phyloP scores from a whole-genome alignment of 192 early-diverging fungal genomes.

The Umbelopsis vinacea region DNA sequence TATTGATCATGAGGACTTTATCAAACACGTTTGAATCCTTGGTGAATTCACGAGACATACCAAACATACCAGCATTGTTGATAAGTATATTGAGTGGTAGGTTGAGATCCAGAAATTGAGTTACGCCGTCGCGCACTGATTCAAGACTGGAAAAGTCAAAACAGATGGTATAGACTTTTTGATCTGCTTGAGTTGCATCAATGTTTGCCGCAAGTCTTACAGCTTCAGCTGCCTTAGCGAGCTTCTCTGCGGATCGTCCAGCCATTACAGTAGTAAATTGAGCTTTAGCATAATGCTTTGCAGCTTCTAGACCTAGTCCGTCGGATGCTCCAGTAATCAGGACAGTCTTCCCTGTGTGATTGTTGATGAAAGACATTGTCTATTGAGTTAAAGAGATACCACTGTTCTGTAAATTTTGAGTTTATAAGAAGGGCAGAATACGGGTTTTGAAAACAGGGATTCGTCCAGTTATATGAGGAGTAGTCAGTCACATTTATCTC shows the following conservation, averaged over 20 bases:
- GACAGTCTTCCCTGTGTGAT: not conserved
- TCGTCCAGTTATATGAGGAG: too few relatives aligned
- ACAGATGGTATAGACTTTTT: not conserved
- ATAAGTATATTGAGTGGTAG: constrained; percentile 21
- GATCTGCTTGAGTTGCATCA: not conserved
- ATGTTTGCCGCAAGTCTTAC: not conserved
- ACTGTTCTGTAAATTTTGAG: too few relatives aligned
- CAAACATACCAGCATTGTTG: constrained; percentile 15
- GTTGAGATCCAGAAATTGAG: constrained; percentile 11
- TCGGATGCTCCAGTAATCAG: constrained; percentile 26
- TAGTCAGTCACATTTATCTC: too few relatives aligned
- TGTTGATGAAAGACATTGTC: not conserved
- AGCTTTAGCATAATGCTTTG: constrained; percentile 23
- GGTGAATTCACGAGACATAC: constrained; percentile 3
- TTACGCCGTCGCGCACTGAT: constrained; percentile 18
- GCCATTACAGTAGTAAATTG: not conserved
- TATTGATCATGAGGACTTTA: constrained; percentile 20
- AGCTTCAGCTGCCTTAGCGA: not conserved
- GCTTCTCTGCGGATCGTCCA: constrained; percentile 8
- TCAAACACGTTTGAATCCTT: constrained; percentile 17
- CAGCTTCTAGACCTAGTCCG: constrained; percentile 22
- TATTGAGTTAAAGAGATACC: too few relatives aligned
- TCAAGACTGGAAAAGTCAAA: constrained; percentile 8
- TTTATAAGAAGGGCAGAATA: too few relatives aligned
- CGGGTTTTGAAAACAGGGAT: too few relatives aligned